Conservation (phyloP, 306 rosid species). For the Sicyos edulis region DNA sequence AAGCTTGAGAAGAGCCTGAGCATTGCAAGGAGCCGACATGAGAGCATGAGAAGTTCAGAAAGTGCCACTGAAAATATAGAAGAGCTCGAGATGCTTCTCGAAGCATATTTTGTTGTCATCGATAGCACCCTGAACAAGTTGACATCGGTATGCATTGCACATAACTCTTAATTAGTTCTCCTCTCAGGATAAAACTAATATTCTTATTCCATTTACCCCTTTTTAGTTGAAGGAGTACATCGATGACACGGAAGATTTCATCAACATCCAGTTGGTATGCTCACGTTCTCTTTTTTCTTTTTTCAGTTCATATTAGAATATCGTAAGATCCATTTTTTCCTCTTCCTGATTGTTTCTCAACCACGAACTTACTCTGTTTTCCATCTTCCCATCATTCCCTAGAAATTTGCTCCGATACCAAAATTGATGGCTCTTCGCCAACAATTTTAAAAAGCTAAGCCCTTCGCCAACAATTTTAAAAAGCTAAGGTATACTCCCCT, state of each 20-base stretch:
- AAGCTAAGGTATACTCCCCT: too few relatives aligned
- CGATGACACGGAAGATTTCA: conserved; percentile 97
- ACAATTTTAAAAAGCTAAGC: too few relatives aligned
- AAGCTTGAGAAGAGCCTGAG: conserved; percentile 84
- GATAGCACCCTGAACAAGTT: conserved; percentile 92
- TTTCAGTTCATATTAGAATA: background rate
- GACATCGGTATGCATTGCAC: conserved; percentile 61
- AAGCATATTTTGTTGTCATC: conserved; percentile 96
- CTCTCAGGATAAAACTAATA: background rate
- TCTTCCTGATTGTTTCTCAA: too few relatives aligned
- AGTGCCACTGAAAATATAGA: conserved; percentile 80
- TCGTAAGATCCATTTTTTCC: too few relatives aligned
- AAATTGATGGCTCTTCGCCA: too few relatives aligned
- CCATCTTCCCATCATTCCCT: too few relatives aligned
- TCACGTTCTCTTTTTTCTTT: background rate
- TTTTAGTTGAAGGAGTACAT: conserved; percentile 96
- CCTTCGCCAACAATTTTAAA: too few relatives aligned
- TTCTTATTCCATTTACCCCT: conserved; percentile 22
- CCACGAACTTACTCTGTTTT: too few relatives aligned
- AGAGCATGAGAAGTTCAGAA: conserved; percentile 82
- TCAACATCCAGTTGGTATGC: conserved; percentile 90
- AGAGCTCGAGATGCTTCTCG: conserved; percentile 98
- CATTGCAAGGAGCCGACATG: conserved; percentile 92
- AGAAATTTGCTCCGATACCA: too few relatives aligned
- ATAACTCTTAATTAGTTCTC: background rate